Evolutionary conservation across 2,329 filamentous ascomycete genomes (phyloP).

Genomic region (Diaporthe sp.): DNA sequence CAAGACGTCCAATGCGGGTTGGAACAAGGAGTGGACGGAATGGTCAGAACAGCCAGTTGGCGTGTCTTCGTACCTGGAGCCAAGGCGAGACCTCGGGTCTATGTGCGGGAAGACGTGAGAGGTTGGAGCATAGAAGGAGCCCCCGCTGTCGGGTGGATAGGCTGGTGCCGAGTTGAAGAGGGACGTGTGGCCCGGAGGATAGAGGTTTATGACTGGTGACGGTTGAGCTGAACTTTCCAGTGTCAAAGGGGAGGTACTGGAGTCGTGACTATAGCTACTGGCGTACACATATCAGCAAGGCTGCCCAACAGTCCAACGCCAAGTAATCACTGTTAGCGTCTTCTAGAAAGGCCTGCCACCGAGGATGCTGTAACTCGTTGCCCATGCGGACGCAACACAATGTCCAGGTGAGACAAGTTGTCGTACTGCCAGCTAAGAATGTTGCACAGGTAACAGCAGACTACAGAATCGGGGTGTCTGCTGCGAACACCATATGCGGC

Average conservation of each 20-base stretch:
- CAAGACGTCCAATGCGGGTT: conserved; percentile 36
- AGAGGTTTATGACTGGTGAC: conserved; percentile 63
- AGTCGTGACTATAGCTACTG: conserved; percentile 68
- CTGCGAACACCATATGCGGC: conserved; percentile 47
- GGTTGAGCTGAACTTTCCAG: conserved; percentile 66
- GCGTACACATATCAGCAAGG: conserved; percentile 46
- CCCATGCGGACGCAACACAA: conserved; percentile 43
- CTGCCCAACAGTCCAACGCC: conserved; percentile 42
- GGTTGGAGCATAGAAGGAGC: conserved; percentile 61
- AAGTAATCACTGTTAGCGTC: conserved; percentile 40
- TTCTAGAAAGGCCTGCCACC: conserved; percentile 41
- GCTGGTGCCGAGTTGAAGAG: conserved; percentile 59
- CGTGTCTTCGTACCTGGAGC: conserved; percentile 64
- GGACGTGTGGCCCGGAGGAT: conserved; percentile 58
- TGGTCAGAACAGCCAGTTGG: conserved; percentile 38
- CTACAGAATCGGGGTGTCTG: conserved; percentile 54
- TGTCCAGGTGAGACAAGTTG: conserved; percentile 44
- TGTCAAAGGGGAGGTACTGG: conserved; percentile 63
- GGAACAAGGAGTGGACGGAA: conserved; percentile 21
- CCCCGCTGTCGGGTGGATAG: conserved; percentile 63
- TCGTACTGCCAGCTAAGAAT: conserved; percentile 59
- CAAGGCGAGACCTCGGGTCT: conserved; percentile 67
- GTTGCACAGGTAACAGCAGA: conserved; percentile 58
- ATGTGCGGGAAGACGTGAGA: conserved; percentile 60
- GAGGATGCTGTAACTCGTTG: conserved; percentile 43